Percentiles rank a stretch among this genome's conserved stretches.
Evolutionary conservation across 2,329 filamentous ascomycete species (phyloP).

Genomic region (Tolypocladium tropicale): DNA sequence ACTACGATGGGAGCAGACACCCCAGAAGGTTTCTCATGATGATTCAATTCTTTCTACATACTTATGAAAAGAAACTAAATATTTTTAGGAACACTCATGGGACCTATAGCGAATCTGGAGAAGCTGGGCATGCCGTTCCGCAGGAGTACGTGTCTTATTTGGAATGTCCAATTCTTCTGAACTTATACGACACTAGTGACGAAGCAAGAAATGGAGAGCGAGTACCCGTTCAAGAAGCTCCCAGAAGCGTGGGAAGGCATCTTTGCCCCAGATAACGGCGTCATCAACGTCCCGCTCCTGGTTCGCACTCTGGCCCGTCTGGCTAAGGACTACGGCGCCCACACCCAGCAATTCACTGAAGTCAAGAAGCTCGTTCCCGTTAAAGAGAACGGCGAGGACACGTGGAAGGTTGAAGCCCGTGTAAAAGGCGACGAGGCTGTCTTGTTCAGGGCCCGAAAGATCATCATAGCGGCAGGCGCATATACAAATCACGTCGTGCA

Average conservation of each 20-base stretch:
- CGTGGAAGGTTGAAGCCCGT: neutral
- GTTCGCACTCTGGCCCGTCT: neutral
- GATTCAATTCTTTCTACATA: neutral
- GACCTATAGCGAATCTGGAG: neutral
- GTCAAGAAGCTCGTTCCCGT: neutral
- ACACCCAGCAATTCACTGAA: neutral
- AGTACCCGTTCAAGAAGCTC: neutral
- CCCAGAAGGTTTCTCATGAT: neutral
- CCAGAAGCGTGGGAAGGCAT: neutral
- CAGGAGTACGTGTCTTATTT: neutral
- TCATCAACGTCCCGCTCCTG: neutral
- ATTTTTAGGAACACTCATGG: neutral
- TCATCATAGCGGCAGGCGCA: neutral
- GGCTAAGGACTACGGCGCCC: neutral
- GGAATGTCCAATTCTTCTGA: neutral
- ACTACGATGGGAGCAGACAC: neutral
- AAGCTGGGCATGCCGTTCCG: neutral
- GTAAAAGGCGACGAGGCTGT: neutral
- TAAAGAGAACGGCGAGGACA: neutral
- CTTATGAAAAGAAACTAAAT: neutral
- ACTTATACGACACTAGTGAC: neutral
- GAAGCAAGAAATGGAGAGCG: neutral
- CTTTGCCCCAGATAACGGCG: neutral
- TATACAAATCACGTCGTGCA: neutral
- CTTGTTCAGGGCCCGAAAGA: neutral